Evolutionary conservation across 352 stramenopile genomes (phyloP).

Genomic region (Blastocystis sp.): DNA sequence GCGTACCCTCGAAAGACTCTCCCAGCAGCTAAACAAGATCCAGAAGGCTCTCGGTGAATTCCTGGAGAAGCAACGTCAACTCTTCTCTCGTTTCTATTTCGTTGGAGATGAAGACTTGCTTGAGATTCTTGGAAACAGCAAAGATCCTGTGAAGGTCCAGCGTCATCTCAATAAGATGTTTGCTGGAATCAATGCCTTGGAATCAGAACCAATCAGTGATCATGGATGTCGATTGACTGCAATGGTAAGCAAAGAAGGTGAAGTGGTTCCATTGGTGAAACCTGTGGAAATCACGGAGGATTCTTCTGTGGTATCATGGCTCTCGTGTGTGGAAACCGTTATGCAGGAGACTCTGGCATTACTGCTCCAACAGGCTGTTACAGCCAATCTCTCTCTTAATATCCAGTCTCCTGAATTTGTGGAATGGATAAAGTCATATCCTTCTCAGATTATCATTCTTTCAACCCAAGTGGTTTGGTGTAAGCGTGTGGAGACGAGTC

Average conservation of each 20-base stretch:
- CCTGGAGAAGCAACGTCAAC: constrained; percentile 88
- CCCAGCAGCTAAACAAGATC: constrained; percentile 96
- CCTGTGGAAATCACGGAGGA: constrained; percentile 80
- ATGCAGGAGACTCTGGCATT: constrained; percentile 91
- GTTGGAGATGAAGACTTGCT: constrained; percentile 99
- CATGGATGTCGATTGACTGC: constrained; percentile 66
- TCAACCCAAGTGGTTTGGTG: constrained; percentile 94
- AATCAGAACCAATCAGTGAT: constrained; percentile 70
- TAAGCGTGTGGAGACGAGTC: constrained; percentile 79
- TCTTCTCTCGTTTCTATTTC: constrained; percentile 96
- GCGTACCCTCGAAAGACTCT: constrained; percentile 82
- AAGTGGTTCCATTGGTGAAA: constrained; percentile 85
- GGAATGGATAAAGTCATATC: constrained; percentile 90
- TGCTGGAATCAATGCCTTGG: constrained; percentile 84
- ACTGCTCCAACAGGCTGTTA: constrained; percentile 80
- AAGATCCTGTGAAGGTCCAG: constrained; percentile 92
- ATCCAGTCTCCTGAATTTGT: constrained; percentile 79
- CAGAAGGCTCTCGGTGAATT: constrained; percentile 98
- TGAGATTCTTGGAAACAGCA: constrained; percentile 98
- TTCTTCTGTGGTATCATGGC: constrained; percentile 87
- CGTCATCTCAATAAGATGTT: constrained; percentile 97
- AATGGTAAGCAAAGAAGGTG: constrained; percentile 97
- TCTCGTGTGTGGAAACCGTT: constrained; percentile 86
- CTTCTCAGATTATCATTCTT: constrained; percentile 96
- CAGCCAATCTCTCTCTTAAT: constrained; percentile 74